Conservation (phyloP, 306 rosid genomes). For the Phaseolus lunatus region DNA sequence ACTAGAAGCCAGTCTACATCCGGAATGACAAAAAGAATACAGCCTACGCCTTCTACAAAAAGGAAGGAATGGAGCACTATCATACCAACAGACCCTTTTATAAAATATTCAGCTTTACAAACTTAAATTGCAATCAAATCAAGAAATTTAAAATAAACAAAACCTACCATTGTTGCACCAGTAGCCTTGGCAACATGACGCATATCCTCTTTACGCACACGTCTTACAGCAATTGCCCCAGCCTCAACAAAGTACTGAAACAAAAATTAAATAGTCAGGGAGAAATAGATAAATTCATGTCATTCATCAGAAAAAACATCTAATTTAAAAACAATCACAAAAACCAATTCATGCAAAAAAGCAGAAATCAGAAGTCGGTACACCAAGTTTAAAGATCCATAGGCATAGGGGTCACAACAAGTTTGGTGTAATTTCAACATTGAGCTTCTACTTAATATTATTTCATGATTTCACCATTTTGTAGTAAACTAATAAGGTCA, state of each 20-base stretch:
- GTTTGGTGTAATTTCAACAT: background rate
- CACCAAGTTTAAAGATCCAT: background rate
- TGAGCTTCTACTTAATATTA: too few species aligned
- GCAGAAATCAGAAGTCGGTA: background rate
- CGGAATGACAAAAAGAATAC: background rate
- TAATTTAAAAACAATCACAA: background rate
- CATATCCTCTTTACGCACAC: slow-evolving; percentile 95
- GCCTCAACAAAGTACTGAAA: slow-evolving; percentile 96
- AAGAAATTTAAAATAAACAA: slow-evolving; percentile 28
- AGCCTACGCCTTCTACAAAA: background rate
- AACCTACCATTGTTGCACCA: slow-evolving; percentile 88
- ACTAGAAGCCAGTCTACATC: background rate
- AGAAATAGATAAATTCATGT: background rate
- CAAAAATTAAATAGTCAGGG: slow-evolving; percentile 23
- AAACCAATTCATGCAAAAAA: background rate
- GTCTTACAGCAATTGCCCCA: slow-evolving; percentile 96
- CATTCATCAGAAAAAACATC: slow-evolving; percentile 27
- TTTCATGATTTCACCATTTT: background rate
- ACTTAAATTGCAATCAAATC: background rate
- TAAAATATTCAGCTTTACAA: slow-evolving; percentile 8
- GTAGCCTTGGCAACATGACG: slow-evolving; percentile 99
- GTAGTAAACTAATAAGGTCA: background rate
- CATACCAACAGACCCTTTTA: background rate
- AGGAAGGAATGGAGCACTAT: background rate
- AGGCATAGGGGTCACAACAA: slow-evolving; percentile 23